These are phyloP conservation scores for Rugosomyces carneus DNA, from an alignment of 1,284 basidiomycete species.

Conservation along the genomic window DNA sequence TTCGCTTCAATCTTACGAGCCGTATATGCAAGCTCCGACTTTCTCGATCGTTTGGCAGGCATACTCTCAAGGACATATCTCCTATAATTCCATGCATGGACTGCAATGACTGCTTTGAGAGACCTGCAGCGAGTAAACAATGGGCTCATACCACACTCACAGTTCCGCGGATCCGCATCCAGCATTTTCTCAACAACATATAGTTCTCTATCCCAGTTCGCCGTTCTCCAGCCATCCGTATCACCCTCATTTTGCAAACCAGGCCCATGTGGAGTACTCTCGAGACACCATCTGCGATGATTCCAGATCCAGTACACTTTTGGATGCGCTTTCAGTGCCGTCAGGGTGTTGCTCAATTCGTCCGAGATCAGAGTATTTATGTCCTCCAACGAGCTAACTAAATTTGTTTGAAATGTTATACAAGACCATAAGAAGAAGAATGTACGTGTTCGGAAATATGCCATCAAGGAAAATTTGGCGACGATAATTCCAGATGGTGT, in stretches of 20 bases:
- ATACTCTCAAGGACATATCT: slow-evolving; percentile 75
- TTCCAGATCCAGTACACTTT: slow-evolving; percentile 99
- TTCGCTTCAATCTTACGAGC: slow-evolving; percentile 88
- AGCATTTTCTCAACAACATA: slow-evolving; percentile 87
- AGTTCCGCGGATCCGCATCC: slow-evolving; percentile 84
- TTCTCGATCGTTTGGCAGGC: slow-evolving; percentile 47
- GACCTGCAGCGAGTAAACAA: background rate
- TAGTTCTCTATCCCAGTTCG: slow-evolving; percentile 79
- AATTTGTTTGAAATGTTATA: slow-evolving; percentile 6
- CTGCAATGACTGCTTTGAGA: slow-evolving; percentile 34
- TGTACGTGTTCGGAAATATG: slow-evolving; percentile 62
- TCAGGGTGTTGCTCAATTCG: slow-evolving; percentile 79
- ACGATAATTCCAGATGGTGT: slow-evolving; percentile 91
- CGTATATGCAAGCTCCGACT: slow-evolving; percentile 75
- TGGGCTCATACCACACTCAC: slow-evolving; percentile 43
- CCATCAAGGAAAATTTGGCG: slow-evolving; percentile 71
- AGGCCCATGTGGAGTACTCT: slow-evolving; percentile 73
- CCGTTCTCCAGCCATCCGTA: slow-evolving; percentile 60
- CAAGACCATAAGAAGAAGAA: slow-evolving; percentile 6
- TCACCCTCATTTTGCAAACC: slow-evolving; percentile 36
- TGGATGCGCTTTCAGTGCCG: slow-evolving; percentile 75
- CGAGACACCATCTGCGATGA: slow-evolving; percentile 89
- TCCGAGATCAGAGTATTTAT: slow-evolving; percentile 59
- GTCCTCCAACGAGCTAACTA: slow-evolving; percentile 51
- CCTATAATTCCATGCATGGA: slow-evolving; percentile 90